Percentiles rank a stretch among this genome's conserved stretches.
Evolutionary conservation across 176 grass and related monocot species (phyloP).

Genomic region (Bolboschoenus planiculmis): DNA sequence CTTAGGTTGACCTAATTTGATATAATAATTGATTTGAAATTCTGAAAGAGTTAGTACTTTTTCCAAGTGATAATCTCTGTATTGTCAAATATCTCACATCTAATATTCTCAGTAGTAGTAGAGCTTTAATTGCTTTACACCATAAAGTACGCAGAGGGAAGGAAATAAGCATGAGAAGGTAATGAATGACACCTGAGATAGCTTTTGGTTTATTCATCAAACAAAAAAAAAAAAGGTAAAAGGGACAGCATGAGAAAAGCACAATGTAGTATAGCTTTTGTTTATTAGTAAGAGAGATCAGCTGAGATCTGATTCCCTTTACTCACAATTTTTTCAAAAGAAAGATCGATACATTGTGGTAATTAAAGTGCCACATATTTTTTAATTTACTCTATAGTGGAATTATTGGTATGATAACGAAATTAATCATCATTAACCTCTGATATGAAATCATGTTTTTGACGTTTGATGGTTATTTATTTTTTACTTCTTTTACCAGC

Average conservation of each 20-base stretch:
- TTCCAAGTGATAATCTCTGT: neutral
- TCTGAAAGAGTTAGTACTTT: neutral
- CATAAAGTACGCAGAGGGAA: neutral
- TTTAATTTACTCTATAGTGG: slow-evolving; percentile 12
- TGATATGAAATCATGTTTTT: neutral
- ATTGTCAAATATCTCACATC: slow-evolving; percentile 1
- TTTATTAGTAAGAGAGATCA: slow-evolving; percentile 23
- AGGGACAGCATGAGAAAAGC: slow-evolving; percentile 16
- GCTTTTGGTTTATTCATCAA: slow-evolving; percentile 9
- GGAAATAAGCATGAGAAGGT: slow-evolving; percentile 10
- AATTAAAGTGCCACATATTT: slow-evolving; percentile 16
- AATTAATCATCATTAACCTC: neutral
- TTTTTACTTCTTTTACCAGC: neutral
- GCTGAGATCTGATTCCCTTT: slow-evolving; percentile 22
- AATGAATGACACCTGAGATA: slow-evolving; percentile 12
- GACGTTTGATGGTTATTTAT: neutral
- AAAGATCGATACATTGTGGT: neutral
- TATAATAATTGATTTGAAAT: neutral
- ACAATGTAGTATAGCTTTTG: slow-evolving; percentile 28
- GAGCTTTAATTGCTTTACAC: neutral
- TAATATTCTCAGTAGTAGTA: neutral
- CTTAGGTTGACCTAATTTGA: slow-evolving; percentile 12
- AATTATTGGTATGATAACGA: slow-evolving; percentile 10
- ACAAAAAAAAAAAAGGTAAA: slow-evolving; percentile 23
- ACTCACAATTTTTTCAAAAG: slow-evolving; percentile 19